These are phyloP conservation scores for Plasmodium knowlesi DNA, from an alignment of 169 alveolate genomes.

Conservation along the genomic window DNA sequence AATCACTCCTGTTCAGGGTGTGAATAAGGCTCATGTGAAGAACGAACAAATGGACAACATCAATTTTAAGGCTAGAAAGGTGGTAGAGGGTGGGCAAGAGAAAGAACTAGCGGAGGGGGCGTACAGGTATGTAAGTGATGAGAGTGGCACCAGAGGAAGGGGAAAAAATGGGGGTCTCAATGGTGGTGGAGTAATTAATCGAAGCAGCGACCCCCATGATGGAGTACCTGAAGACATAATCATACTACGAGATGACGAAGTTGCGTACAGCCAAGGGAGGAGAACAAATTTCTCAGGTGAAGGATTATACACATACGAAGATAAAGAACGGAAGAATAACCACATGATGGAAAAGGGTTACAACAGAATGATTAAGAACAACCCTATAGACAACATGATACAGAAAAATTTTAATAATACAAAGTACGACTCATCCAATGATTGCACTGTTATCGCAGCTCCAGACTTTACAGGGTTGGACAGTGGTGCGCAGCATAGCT, in stretches of 20 bases:
- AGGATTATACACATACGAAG: not conserved
- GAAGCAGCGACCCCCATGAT: not conserved
- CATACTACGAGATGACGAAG: not conserved
- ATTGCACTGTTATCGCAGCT: not conserved
- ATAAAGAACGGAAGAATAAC: not conserved
- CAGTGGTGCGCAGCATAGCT: not conserved
- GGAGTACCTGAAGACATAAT: not conserved
- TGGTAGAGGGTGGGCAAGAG: not conserved
- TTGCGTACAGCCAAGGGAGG: not conserved
- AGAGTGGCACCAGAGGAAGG: not conserved
- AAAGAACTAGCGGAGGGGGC: not conserved
- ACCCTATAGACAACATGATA: not conserved
- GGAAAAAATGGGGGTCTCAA: not conserved
- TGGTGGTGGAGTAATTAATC: not conserved
- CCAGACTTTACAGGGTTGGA: not conserved
- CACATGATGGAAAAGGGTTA: not conserved
- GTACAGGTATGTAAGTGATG: not conserved
- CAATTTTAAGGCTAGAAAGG: not conserved
- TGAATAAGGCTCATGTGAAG: not conserved
- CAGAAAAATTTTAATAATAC: conserved; percentile 4
- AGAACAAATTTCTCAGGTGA: not conserved
- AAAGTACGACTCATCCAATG: not conserved
- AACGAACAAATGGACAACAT: not conserved
- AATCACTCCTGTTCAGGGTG: not conserved
- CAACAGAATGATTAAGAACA: not conserved